phyloP scores from a whole-genome alignment of 306 rosid genomes.

The Rubus idaeus region DNA sequence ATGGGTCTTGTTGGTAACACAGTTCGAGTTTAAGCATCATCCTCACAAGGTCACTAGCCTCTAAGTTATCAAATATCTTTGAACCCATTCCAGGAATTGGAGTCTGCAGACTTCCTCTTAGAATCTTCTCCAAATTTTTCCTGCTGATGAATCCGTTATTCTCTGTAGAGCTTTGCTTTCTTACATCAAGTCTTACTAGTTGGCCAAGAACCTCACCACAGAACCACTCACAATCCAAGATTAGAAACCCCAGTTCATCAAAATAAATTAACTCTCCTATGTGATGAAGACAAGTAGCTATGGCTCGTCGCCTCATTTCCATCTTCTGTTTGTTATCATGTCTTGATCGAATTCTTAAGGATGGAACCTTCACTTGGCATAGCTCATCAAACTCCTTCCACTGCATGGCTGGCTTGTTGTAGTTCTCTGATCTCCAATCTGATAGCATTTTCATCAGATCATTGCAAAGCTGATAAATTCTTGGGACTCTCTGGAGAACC shows the following conservation, averaged over 20 bases:
- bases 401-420: constrained; percentile 91
- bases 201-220: constrained; percentile 86
- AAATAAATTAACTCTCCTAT: constrained; percentile 87
- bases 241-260: constrained; percentile 73
- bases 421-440: constrained; percentile 89
- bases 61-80: constrained; percentile 82
- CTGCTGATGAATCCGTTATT: constrained; percentile 70
- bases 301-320: constrained; percentile 65
- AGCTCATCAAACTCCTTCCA: constrained; percentile 87
- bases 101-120: constrained; percentile 75
- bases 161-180: constrained; percentile 54
- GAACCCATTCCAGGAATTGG: constrained; percentile 82
- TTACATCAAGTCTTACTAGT: constrained; percentile 62
- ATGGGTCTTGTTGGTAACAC: constrained; percentile 78
- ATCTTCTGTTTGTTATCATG: constrained; percentile 60
- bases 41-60: constrained; percentile 74
- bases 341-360: constrained; percentile 73
- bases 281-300: constrained; percentile 85
- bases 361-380: constrained; percentile 75
- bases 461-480: constrained; percentile 87
- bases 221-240: constrained; percentile 92
- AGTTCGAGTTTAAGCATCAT: constrained; percentile 98
- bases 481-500: constrained; percentile 83
- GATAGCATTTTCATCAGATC: constrained; percentile 70
- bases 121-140: constrained; percentile 73